Evolutionary conservation across 805 yeast genomes (phyloP), one percentile per base, ranked within the genome.

Genomic region (Sugiyamaella qingdaonensis): DNA sequence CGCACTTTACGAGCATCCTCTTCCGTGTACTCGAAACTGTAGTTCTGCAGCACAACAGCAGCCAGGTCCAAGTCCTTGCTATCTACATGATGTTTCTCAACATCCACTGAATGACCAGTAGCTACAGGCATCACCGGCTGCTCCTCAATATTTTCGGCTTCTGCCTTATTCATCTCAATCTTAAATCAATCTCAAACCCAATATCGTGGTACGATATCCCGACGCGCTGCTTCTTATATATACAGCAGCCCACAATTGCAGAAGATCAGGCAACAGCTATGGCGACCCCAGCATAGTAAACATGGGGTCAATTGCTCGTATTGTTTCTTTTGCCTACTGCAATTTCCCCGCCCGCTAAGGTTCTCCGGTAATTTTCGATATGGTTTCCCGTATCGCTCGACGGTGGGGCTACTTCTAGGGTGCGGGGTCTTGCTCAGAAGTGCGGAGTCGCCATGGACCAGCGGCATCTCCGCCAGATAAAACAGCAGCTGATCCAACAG

Each of bases 1-100:
- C 75, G 62, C 2, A 81, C 62, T 34, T 66, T 71, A 24, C 65
- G 45, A 43, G 64, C 68, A 44, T 65, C 68, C 14, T 56, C 53
- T 9, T 47, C 48, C 2, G 56, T 43, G 46, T 53, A 53, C 9
- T 53, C 56, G 41, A 49, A 53, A n/a, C 34, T 49, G 19, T 53
- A 35, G 24, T 42, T 34, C 7, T 18, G 29, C 37, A 52, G 45
- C 29, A 52, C 42, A 27, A 16, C 51, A 32, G 55, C 55, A 11
- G 55, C 32, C 37, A 52, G 32, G 21, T 52, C 55, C 10, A 52
- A 48, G 29, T 41, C 42, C 32, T 33, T 52, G 39, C 32, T 41
- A n/a, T 52, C 52, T 2, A 52, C 34, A 19, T 11, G 27, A 27
- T 48, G 52, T 35, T 52, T 52, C 31, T 52, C 55, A 13, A 10